Conservation (phyloP, 495 filamentous ascomycete species). For the Neurospora sp. region DNA sequence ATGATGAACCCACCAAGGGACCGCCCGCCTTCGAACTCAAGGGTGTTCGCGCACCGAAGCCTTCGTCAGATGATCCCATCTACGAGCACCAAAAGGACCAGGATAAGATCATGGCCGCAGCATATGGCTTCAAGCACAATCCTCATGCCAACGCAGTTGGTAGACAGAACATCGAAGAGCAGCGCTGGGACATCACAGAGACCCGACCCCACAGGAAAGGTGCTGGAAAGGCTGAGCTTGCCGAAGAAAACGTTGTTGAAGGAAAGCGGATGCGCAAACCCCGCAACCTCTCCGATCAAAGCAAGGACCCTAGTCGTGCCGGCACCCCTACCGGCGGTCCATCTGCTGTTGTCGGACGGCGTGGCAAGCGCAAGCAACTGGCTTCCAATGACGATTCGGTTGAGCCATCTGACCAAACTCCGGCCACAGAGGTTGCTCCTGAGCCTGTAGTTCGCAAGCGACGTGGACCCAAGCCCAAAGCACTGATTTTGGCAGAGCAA, state of each 20-base stretch:
- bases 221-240: slow-evolving; percentile 36
- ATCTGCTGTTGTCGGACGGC: slow-evolving; percentile 13
- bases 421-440: not conserved
- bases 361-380: slow-evolving; percentile 20
- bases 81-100: slow-evolving; percentile 28
- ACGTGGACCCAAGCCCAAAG: slow-evolving; percentile 3
- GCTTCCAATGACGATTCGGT: slow-evolving; percentile 10
- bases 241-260: slow-evolving; percentile 29
- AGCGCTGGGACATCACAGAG: slow-evolving; percentile 35
- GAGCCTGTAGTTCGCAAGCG: slow-evolving; percentile 7
- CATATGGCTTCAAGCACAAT: slow-evolving; percentile 39
- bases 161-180: slow-evolving; percentile 34
- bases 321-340: slow-evolving; percentile 22
- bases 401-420: not conserved
- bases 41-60: slow-evolving; percentile 29
- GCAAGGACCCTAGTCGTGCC: slow-evolving; percentile 30
- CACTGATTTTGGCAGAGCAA: not conserved
- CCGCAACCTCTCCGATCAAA: slow-evolving; percentile 30
- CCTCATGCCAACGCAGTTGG: slow-evolving; percentile 27
- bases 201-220: slow-evolving; percentile 38
- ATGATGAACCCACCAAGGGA: slow-evolving; percentile 22
- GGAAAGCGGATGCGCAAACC: slow-evolving; percentile 35
- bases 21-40: slow-evolving; percentile 28
- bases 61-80: slow-evolving; percentile 19
- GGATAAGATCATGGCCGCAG: slow-evolving; percentile 34